phyloP scores from a whole-genome alignment of 2,329 filamentous ascomycete genomes.

The Helotiales sp. region DNA sequence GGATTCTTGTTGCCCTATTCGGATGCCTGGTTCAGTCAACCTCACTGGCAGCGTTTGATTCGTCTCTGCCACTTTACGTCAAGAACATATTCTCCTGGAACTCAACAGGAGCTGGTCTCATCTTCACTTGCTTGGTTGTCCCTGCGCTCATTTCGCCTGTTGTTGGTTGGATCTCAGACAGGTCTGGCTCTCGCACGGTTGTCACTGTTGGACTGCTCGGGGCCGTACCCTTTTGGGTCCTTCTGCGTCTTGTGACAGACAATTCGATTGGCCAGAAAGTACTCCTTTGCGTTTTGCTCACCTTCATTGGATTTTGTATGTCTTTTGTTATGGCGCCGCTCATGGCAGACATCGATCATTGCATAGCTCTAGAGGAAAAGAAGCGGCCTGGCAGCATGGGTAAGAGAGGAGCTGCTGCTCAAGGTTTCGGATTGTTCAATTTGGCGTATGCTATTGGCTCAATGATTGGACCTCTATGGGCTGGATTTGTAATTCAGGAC shows the following conservation, averaged over 20 bases:
- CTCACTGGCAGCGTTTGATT: conserved; percentile 53
- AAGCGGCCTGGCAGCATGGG: conserved; percentile 26
- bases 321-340: conserved; percentile 62
- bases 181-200: conserved; percentile 60
- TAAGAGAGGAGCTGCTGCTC: conserved; percentile 48
- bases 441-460: conserved; percentile 52
- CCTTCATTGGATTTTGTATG: conserved; percentile 57
- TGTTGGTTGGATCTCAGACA: conserved; percentile 49
- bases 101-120: conserved; percentile 55
- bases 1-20: conserved; percentile 41
- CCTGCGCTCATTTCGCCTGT: conserved; percentile 60
- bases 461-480: conserved; percentile 53
- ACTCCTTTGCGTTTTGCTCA: conserved; percentile 63
- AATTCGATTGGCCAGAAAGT: conserved; percentile 62
- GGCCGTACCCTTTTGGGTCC: conserved; percentile 57
- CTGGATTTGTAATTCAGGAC: conserved; percentile 47
- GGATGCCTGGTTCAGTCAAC: conserved; percentile 47
- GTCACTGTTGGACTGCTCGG: conserved; percentile 58
- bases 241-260: conserved; percentile 62
- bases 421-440: conserved; percentile 59
- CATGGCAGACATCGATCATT: conserved; percentile 68
- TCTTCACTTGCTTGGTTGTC: conserved; percentile 58
- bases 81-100: conserved; percentile 54
- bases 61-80: conserved; percentile 55
- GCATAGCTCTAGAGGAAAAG: conserved; percentile 51